Percentiles rank a stretch among this genome's conserved stretches.
phyloP scores from a whole-genome alignment of 139 green algal species.

The Monoraphidium neglectum region DNA sequence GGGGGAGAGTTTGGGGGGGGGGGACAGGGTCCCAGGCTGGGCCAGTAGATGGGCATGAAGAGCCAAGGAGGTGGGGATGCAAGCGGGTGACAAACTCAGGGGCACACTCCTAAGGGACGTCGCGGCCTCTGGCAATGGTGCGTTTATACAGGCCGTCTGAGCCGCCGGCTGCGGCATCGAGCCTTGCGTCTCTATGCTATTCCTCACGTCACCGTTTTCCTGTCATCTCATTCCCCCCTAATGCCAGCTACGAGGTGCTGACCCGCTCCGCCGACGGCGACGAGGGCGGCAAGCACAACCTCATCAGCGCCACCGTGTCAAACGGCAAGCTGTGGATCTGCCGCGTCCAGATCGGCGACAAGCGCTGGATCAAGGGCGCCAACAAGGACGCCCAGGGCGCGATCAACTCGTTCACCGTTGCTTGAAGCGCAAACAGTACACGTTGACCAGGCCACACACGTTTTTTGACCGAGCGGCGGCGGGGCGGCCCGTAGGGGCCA shows the following conservation, averaged over 20 bases:
- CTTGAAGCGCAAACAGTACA: too few relatives aligned
- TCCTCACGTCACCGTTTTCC: background rate
- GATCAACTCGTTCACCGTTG: conserved; percentile 82
- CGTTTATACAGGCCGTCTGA: background rate
- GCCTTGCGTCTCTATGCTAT: background rate
- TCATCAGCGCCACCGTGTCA: conserved; percentile 87
- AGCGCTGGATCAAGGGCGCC: conserved; percentile 93
- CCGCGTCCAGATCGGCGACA: conserved; percentile 89
- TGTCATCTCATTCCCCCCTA: background rate
- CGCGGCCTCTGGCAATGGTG: background rate
- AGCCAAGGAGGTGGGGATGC: background rate
- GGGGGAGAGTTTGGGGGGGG: background rate
- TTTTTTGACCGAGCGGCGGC: too few relatives aligned
- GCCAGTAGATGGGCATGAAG: background rate
- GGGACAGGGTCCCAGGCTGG: background rate
- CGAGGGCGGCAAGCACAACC: conserved; percentile 94
- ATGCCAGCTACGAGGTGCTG: conserved; percentile 83
- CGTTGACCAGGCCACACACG: too few relatives aligned
- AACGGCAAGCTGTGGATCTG: conserved; percentile 87
- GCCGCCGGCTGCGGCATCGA: background rate
- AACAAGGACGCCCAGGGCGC: conserved; percentile 63
- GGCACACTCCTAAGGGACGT: background rate
- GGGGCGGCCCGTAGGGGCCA: too few relatives aligned
- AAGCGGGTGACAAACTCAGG: background rate
- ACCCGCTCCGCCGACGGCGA: conserved; percentile 89